These are phyloP conservation scores for Aristolochia californica DNA, from an alignment of 164 flowering plant genomes.

Conservation along the genomic window DNA sequence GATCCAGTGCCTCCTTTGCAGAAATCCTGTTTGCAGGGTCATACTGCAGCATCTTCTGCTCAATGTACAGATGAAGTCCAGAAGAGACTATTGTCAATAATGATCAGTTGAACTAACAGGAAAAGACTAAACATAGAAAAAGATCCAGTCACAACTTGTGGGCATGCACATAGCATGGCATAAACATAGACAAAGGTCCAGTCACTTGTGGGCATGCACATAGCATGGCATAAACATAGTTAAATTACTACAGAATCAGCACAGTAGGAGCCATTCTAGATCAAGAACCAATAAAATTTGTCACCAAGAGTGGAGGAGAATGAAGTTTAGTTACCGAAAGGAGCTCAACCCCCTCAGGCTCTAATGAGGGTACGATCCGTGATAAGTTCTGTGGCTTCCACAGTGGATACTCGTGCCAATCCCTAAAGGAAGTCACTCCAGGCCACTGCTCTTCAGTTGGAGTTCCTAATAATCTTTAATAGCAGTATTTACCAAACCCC, in stretches of 20 bases:
- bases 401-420: slow-evolving; percentile 93
- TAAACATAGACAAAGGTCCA: neutral
- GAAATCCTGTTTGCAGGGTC: slow-evolving; percentile 90
- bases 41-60: slow-evolving; percentile 88
- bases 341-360: slow-evolving; percentile 80
- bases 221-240: neutral
- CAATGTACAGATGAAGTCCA: slow-evolving; percentile 1
- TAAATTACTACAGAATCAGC: neutral
- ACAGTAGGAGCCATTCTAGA: neutral
- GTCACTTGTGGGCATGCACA: neutral
- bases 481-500: neutral
- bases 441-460: slow-evolving; percentile 95
- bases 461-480: slow-evolving; percentile 77
- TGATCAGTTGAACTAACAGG: too few species aligned
- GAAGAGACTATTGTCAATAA: too few species aligned
- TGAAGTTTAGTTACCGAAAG: slow-evolving; percentile 40
- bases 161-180: neutral
- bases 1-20: slow-evolving; percentile 78
- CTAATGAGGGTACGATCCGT: slow-evolving; percentile 70
- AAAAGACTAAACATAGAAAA: neutral
- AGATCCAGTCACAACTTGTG: too few species aligned
- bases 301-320: neutral
- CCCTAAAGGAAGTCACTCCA: slow-evolving; percentile 70
- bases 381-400: slow-evolving; percentile 89
- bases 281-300: neutral